Evolutionary conservation across 2,329 filamentous ascomycete genomes (phyloP), one percentile per base, ranked within the genome.

Genomic region (Ampelomyces quisqualis): DNA sequence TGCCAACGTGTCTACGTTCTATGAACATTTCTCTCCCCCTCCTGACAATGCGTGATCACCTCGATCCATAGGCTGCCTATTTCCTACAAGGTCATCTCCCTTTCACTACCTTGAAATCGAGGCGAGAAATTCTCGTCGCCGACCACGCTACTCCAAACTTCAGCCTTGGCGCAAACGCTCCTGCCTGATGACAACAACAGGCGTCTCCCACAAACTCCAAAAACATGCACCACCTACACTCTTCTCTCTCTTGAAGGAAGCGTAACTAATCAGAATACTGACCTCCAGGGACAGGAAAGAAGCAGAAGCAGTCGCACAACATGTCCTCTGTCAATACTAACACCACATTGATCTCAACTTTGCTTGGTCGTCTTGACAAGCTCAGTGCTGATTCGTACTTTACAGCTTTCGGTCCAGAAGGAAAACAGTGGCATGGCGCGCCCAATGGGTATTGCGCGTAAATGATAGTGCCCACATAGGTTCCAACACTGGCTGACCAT

Each of bases 391-490:
- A 64, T 14, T 15, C 56, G 9, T 65, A 67, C 22, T 49, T 61
- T 20, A 38, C 60, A 29, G 58, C 57, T 1, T 57, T 62, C 26
- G 55, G 62, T 7, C 53, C 51, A 7, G 40, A 40, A 2, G 47
- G 45, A 23, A 38, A 45, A 29, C 53, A 58, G 20, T 60, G 66
- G 15, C 48, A 50, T 18, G 60, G 42, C 19, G 63, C 57, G 2
- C 55, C 57, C 4, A 56, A 57, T 13, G 64, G 59, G 6, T 67
- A 58, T 38, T 47, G 43, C 6, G 50, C 51, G 60, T 65, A 42
- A 44, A 53, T 45, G 1, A n/a, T 5, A 4, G 27, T 18, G 5
- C 15, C 7, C 14, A 9, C 7, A 9, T 10, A 10, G 14, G 5
- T 5, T 9, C 4, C 20, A 17, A 2, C 22, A 22, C 8, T 11